Percentiles rank a stretch among this genome's conserved stretches.
Evolutionary conservation across 805 yeast species (phyloP).

Genomic region (Candida odintsovae): DNA sequence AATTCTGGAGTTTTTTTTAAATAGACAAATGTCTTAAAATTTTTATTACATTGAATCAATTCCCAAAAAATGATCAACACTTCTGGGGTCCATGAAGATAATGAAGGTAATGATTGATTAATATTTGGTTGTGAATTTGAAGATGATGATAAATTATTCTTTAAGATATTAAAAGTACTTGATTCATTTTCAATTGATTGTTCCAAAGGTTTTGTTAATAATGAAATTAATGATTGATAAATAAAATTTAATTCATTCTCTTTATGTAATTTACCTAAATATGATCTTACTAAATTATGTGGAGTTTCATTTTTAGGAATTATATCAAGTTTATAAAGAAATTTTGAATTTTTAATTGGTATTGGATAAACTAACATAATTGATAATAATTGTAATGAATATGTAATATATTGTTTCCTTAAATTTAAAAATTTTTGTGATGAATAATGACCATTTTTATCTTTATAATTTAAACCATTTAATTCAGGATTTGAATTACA

Average conservation of each 20-base stretch:
- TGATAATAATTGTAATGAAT: slow-evolving; percentile 57
- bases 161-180: slow-evolving; percentile 27
- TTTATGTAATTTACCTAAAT: slow-evolving; percentile 47
- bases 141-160: slow-evolving; percentile 11
- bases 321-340: slow-evolving; percentile 30
- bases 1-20: slow-evolving; percentile 48
- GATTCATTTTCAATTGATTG: slow-evolving; percentile 32
- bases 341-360: slow-evolving; percentile 40
- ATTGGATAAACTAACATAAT: slow-evolving; percentile 58
- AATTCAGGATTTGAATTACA: slow-evolving; percentile 34
- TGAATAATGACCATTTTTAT: slow-evolving; percentile 22
- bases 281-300: slow-evolving; percentile 42
- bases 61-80: slow-evolving; percentile 69
- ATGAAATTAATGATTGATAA: slow-evolving; percentile 39
- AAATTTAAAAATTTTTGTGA: slow-evolving; percentile 25
- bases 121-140: slow-evolving; percentile 1
- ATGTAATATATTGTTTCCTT: slow-evolving; percentile 43
- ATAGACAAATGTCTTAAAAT: slow-evolving; percentile 40
- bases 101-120: slow-evolving; percentile 29
- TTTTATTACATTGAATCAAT: slow-evolving; percentile 63
- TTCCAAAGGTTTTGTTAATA: slow-evolving; percentile 42
- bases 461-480: slow-evolving; percentile 39
- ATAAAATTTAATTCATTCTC: slow-evolving; percentile 49
- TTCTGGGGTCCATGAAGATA: slow-evolving; percentile 51
- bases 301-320: slow-evolving; percentile 27